Evolutionary conservation across 495 filamentous ascomycete genomes (phyloP), one percentile per base, ranked within the genome.

Genomic region (Pyronema domesticum): DNA sequence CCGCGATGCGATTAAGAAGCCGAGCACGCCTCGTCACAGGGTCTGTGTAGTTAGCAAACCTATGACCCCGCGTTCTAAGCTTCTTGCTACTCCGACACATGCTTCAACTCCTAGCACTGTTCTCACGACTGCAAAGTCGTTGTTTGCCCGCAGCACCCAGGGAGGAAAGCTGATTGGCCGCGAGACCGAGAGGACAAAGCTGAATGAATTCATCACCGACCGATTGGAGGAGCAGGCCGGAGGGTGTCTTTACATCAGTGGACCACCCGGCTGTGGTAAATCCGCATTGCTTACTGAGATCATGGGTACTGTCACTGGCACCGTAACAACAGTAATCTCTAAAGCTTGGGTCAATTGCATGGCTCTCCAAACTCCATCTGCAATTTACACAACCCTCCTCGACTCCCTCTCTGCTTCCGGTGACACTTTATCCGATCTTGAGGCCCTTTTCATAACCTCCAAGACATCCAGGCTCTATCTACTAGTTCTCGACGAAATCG

Each of bases 351-450:
- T 99, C 71, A 99, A 99, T 61, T 99, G 91, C 68, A 94, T 94
- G 78, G 91, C 86, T 67, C 82, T 94, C 67, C 89, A 91, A 59
- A 79, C 75, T 53, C 80, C 86, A 6, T 76, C 77, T 55, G 88
- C 93, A 60, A 75, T 96, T 17, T 93, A 87, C 65, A 73, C 75
- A 57, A 86, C 76, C 37, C 70, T 98, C 30, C 64, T 86, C 35
- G 75, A 80, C 57, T 75, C 81, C 53, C 72, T 85, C n/a, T 68
- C 71, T 43, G 58, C 61, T 23, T 68, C 72, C 48, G 10, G 85
- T 81, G n/a, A 86, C 86, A 57, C 82, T 88, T 37, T 93, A 95
- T 71, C 95, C 91, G 76, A 93, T 83, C 68, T 99, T 82, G 91
- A 99, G 93, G 65, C 70, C 94, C 14, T 99, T 85, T 87, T 94